Conservation (phyloP, 495 filamentous ascomycete genomes). For the Neurospora sp. region DNA sequence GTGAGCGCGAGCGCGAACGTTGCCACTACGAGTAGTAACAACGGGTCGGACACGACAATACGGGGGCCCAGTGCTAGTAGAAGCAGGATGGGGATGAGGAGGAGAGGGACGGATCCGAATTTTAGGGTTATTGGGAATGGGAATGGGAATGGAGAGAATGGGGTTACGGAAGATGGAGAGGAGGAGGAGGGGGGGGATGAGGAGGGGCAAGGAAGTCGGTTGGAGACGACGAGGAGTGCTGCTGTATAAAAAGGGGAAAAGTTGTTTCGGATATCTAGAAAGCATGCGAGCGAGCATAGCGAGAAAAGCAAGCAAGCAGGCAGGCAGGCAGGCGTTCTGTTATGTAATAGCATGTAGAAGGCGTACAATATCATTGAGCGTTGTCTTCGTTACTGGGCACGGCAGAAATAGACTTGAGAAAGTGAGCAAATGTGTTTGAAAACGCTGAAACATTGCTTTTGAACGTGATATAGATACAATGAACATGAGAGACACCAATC, state of each 20-base stretch:
- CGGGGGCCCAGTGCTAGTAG: neutral
- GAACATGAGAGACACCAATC: neutral
- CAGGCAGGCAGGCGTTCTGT: neutral
- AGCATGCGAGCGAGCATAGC: neutral
- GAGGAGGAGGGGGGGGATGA: neutral
- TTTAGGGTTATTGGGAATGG: neutral
- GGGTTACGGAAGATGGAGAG: neutral
- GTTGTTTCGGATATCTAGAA: neutral
- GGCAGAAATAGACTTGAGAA: neutral
- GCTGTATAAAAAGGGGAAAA: neutral
- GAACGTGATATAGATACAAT: neutral
- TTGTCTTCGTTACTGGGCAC: neutral
- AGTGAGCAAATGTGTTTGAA: neutral
- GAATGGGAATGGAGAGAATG: neutral
- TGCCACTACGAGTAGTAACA: neutral
- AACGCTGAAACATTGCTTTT: neutral
- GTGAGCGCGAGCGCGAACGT: neutral
- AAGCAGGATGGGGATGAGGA: neutral
- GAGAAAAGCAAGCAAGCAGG: neutral
- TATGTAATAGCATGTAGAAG: neutral
- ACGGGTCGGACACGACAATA: neutral
- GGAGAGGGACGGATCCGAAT: neutral
- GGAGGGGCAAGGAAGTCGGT: neutral
- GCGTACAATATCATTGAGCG: neutral
- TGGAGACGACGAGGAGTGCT: neutral